Evolutionary conservation across 371 early-diverging fungal genomes (phyloP).

Genomic region (Umbelopsis sp.): DNA sequence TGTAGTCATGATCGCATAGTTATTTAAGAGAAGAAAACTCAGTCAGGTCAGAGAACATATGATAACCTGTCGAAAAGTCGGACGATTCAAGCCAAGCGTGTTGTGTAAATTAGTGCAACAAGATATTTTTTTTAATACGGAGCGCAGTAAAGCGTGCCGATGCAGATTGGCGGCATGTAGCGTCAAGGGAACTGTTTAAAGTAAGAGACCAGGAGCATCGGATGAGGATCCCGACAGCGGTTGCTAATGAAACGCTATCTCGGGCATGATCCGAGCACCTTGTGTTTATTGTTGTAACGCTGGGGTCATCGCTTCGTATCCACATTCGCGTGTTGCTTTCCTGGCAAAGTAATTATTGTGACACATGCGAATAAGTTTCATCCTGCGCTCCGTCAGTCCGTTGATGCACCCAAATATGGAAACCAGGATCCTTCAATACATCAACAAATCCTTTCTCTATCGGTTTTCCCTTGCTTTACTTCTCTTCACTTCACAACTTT

Average conservation of each 20-base stretch:
- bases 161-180: too few relatives aligned
- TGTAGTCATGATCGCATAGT: too few relatives aligned
- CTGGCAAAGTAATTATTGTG: not conserved
- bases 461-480: not conserved
- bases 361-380: constrained; percentile 13
- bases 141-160: too few relatives aligned
- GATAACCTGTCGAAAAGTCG: too few relatives aligned
- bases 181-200: too few relatives aligned
- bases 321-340: too few relatives aligned
- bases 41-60: too few relatives aligned
- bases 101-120: too few relatives aligned
- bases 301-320: too few relatives aligned
- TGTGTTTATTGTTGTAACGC: not conserved
- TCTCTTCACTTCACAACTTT: not conserved
- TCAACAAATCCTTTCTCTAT: constrained; percentile 7
- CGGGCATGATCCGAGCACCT: constrained; percentile 1
- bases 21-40: too few relatives aligned
- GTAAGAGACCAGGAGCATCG: not conserved
- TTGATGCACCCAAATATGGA: constrained; percentile 14
- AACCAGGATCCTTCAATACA: constrained; percentile 13
- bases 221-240: not conserved
- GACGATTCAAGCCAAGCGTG: too few relatives aligned
- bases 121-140: too few relatives aligned
- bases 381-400: constrained; percentile 15
- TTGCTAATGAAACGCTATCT: not conserved